phyloP scores from a whole-genome alignment of 75 land plant species.

The Pinus taeda region DNA sequence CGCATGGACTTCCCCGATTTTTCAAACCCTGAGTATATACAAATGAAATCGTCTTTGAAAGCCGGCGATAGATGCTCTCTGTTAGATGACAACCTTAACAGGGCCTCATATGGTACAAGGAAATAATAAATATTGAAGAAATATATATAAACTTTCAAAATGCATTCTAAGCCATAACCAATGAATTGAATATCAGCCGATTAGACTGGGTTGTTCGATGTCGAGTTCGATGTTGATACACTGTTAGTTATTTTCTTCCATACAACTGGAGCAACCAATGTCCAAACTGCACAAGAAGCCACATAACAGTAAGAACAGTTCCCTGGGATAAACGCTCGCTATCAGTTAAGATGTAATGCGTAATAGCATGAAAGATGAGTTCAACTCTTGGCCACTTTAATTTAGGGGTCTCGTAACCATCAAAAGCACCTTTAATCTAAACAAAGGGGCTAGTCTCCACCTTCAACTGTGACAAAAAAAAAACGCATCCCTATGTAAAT shows the following conservation, averaged over 20 bases:
- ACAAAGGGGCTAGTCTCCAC: neutral
- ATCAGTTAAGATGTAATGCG: neutral
- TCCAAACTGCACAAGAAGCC: slow-evolving; percentile 58
- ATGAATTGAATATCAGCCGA: slow-evolving; percentile 2
- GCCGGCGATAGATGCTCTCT: neutral
- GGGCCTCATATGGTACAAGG: slow-evolving; percentile 3
- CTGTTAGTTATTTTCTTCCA: slow-evolving; percentile 27
- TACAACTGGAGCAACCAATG: slow-evolving; percentile 56
- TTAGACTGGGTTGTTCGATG: neutral
- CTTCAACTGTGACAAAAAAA: neutral
- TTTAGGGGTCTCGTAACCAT: neutral
- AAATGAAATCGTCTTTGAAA: neutral
- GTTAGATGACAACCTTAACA: neutral
- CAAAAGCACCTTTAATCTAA: neutral
- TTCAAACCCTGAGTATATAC: neutral
- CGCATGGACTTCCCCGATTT: neutral
- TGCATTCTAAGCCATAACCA: neutral
- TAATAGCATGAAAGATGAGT: neutral
- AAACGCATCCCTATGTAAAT: too few species aligned
- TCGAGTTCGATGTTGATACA: neutral
- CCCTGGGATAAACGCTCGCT: too few species aligned
- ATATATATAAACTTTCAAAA: neutral
- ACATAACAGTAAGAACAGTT: neutral
- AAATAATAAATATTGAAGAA: neutral
- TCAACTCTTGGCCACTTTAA: neutral